Evolutionary conservation across 106 monocot genomes (phyloP).

Genomic region (Chionographis japonica): DNA sequence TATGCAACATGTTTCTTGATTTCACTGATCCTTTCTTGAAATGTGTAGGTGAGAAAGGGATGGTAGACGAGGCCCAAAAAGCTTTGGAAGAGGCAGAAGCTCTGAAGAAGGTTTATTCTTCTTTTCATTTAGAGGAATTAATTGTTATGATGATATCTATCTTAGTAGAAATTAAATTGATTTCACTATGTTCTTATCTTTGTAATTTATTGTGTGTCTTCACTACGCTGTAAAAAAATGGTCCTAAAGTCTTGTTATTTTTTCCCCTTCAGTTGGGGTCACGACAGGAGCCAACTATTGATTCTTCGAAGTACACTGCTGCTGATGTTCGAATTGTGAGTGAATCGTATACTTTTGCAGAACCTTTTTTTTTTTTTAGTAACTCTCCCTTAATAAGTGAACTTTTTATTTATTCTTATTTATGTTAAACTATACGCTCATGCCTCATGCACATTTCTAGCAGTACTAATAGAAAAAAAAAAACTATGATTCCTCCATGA

Average conservation of each 20-base stretch:
- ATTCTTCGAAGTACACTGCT: conserved; percentile 70
- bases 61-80: conserved; percentile 90
- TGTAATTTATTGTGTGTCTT: conserved; percentile 7
- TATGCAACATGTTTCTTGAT: neutral
- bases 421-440: too few species aligned
- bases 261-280: conserved; percentile 34
- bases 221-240: neutral
- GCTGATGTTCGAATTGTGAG: conserved; percentile 84
- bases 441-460: too few species aligned
- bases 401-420: too few species aligned
- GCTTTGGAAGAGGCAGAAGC: conserved; percentile 87
- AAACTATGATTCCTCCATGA: too few species aligned
- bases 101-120: conserved; percentile 41
- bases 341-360: neutral
- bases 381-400: neutral
- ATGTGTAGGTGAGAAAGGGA: conserved; percentile 75
- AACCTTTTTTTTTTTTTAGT: conserved; percentile 13
- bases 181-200: neutral
- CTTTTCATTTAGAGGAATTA: neutral
- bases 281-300: conserved; percentile 52
- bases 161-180: too few species aligned
- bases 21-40: neutral
- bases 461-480: too few species aligned
- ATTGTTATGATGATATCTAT: too few species aligned
- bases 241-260: neutral